phyloP scores from a whole-genome alignment of 306 rosid species.

The Citrullus colocynthis region DNA sequence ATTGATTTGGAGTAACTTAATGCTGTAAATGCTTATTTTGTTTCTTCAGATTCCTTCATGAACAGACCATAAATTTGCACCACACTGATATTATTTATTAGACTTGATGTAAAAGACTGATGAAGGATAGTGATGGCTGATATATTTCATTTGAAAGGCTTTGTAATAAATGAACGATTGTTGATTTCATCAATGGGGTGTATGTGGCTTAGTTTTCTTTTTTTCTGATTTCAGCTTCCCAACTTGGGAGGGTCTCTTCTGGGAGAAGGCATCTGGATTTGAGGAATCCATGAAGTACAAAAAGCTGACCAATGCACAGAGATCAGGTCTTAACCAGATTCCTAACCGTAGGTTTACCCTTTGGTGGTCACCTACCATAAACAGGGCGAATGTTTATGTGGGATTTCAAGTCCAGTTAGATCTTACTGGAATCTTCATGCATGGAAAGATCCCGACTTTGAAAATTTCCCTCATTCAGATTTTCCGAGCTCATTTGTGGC shows the following conservation, averaged over 20 bases:
- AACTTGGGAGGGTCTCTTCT: slow-evolving; percentile 97
- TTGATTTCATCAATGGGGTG: neutral
- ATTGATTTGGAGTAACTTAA: neutral
- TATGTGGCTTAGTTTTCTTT: slow-evolving; percentile 8
- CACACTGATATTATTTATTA: neutral
- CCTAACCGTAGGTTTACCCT: slow-evolving; percentile 98
- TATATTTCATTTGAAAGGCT: neutral
- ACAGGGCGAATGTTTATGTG: slow-evolving; percentile 95
- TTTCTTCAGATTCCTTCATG: neutral
- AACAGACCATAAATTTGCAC: neutral
- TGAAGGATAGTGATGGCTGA: neutral
- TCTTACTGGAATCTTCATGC: slow-evolving; percentile 98
- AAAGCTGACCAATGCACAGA: slow-evolving; percentile 97
- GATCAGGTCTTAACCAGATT: slow-evolving; percentile 99
- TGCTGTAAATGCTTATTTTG: neutral
- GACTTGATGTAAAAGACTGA: neutral
- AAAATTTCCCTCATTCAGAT: slow-evolving; percentile 95
- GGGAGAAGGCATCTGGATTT: slow-evolving; percentile 99
- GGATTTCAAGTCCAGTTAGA: slow-evolving; percentile 99
- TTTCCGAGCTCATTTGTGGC: slow-evolving; percentile 99
- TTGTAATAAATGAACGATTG: neutral
- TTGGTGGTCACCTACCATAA: slow-evolving; percentile 99
- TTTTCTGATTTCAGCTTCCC: slow-evolving; percentile 51
- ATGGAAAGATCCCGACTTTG: slow-evolving; percentile 95
- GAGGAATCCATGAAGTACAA: slow-evolving; percentile 99